A percentile compares a stretch with the other conserved stretches of the same genome.
phyloP scores from a whole-genome alignment of 2,329 filamentous ascomycete genomes.

The Metarhizium robertsii region DNA sequence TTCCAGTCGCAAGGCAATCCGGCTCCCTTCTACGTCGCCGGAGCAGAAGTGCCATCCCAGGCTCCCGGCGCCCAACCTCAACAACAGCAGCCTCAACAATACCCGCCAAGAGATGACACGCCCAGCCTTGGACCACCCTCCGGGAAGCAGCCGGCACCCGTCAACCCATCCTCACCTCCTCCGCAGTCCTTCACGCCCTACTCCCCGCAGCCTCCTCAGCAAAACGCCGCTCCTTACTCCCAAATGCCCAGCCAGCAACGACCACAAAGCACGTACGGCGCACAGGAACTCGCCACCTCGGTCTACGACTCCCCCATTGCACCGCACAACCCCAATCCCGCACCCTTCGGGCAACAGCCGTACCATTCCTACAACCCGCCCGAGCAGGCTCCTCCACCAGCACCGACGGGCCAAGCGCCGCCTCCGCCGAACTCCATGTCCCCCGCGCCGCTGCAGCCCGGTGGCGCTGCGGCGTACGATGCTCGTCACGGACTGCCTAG shows the following conservation, averaged over 20 bases:
- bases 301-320: slow-evolving; percentile 67
- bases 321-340: slow-evolving; percentile 32
- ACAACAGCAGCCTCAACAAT: slow-evolving; percentile 28
- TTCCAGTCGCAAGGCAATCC: slow-evolving; percentile 21
- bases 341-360: slow-evolving; percentile 20
- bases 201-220: slow-evolving; percentile 20
- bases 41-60: slow-evolving; percentile 41
- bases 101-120: slow-evolving; percentile 42
- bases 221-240: slow-evolving; percentile 27
- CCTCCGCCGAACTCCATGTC: slow-evolving; percentile 24
- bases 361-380: slow-evolving; percentile 34
- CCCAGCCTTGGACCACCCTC: slow-evolving; percentile 28
- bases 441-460: slow-evolving; percentile 34
- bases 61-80: slow-evolving; percentile 24
- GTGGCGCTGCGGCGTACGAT: slow-evolving; percentile 35
- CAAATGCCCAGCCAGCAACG: slow-evolving; percentile 34
- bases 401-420: slow-evolving; percentile 25
- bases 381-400: slow-evolving; percentile 30
- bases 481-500: slow-evolving; percentile 41
- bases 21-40: slow-evolving; percentile 58
- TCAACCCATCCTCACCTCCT: slow-evolving; percentile 41
- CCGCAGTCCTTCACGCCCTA: slow-evolving; percentile 36
- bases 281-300: slow-evolving; percentile 71
- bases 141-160: slow-evolving; percentile 10
- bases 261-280: slow-evolving; percentile 59